Conservation (phyloP, 2,329 filamentous ascomycete species). For the Phyllosticta capitalensis region DNA sequence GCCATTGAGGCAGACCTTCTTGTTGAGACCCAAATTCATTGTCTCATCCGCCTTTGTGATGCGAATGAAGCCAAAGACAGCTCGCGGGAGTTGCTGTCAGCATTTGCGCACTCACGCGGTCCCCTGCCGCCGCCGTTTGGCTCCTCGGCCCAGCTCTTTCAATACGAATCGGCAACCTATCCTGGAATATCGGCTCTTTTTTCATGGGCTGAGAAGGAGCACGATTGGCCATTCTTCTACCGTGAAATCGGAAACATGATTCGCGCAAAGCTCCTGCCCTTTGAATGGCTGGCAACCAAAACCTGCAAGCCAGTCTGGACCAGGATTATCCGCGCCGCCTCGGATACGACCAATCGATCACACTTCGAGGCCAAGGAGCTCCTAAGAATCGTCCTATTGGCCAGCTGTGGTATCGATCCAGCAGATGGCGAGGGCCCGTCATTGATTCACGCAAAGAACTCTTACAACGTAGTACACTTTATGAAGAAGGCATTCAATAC, state of each 20-base stretch:
- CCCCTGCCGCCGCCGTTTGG: not conserved
- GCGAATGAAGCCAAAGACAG: conserved; percentile 25
- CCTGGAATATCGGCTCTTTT: conserved; percentile 18
- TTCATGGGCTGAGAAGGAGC: conserved; percentile 20
- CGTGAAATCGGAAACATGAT: conserved; percentile 26
- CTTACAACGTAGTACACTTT: conserved; percentile 20
- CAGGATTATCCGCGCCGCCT: conserved; percentile 23
- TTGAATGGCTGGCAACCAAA: conserved; percentile 31
- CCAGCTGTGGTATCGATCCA: conserved; percentile 21
- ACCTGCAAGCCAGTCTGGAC: conserved; percentile 27
- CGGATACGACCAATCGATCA: conserved; percentile 20
- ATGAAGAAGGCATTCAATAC: conserved; percentile 21
- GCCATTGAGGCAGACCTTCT: conserved; percentile 28
- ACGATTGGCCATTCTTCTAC: conserved; percentile 25
- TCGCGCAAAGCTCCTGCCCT: conserved; percentile 23
- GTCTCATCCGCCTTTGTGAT: conserved; percentile 23
- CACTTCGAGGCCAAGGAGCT: conserved; percentile 21
- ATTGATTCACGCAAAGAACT: conserved; percentile 12
- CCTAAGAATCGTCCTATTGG: conserved; percentile 21
- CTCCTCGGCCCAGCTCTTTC: conserved; percentile 20
- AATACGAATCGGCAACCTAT: conserved; percentile 18
- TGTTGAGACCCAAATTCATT: conserved; percentile 16
- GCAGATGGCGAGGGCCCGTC: conserved; percentile 16
- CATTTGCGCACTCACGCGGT: conserved; percentile 14
- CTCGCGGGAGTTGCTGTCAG: conserved; percentile 24